phyloP scores from a whole-genome alignment of 2,329 filamentous ascomycete genomes.

The Epichloe aotearoae region DNA sequence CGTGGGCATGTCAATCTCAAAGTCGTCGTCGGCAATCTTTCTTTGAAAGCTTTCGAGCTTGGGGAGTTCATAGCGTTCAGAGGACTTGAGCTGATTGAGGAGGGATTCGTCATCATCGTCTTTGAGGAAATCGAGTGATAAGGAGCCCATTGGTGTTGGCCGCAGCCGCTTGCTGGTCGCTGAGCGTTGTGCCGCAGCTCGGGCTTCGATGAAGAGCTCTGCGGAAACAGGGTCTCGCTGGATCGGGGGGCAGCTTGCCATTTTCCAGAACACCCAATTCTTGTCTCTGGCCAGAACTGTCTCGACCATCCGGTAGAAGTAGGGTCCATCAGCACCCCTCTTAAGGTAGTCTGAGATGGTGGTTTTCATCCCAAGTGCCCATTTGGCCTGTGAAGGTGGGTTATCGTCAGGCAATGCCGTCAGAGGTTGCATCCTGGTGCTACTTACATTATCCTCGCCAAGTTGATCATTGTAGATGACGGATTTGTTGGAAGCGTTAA shows the following conservation, averaged over 20 bases:
- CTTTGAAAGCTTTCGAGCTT: slow-evolving; percentile 56
- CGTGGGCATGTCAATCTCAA: slow-evolving; percentile 74
- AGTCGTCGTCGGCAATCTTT: slow-evolving; percentile 64
- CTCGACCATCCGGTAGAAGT: slow-evolving; percentile 94
- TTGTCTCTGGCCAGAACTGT: slow-evolving; percentile 92
- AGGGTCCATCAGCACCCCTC: slow-evolving; percentile 68
- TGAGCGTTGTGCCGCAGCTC: slow-evolving; percentile 48
- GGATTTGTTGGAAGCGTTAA: slow-evolving; percentile 64
- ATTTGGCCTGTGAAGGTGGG: slow-evolving; percentile 52
- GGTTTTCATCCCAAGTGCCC: slow-evolving; percentile 67
- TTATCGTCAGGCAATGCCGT: neutral
- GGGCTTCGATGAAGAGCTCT: slow-evolving; percentile 56
- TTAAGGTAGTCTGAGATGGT: slow-evolving; percentile 74
- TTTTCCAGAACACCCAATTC: slow-evolving; percentile 98
- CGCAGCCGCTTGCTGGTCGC: slow-evolving; percentile 61
- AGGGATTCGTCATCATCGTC: slow-evolving; percentile 46
- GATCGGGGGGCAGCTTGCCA: slow-evolving; percentile 87
- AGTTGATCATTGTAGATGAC: slow-evolving; percentile 72
- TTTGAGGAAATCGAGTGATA: slow-evolving; percentile 67
- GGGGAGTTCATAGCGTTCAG: slow-evolving; percentile 53
- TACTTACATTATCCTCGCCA: slow-evolving; percentile 67
- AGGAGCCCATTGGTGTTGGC: slow-evolving; percentile 53
- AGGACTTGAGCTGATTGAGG: slow-evolving; percentile 56
- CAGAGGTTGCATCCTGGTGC: neutral
- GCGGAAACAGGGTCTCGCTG: slow-evolving; percentile 59